Evolutionary conservation across 1,139 yeast genomes (phyloP), one percentile per base, ranked within the genome.

Genomic region (Pichia sp.): DNA sequence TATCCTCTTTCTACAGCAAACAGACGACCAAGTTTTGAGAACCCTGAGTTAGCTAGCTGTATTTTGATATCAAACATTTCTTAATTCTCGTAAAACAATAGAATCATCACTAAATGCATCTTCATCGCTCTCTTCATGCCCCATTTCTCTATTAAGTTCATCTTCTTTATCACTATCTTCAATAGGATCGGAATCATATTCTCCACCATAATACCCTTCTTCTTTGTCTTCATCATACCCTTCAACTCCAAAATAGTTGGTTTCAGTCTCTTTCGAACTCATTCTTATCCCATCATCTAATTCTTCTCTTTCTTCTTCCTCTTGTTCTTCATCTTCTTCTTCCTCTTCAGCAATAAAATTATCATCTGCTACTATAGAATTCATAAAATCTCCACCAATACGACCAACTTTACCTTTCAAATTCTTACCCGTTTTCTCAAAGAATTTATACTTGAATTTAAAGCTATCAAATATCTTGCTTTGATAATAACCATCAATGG

Each of bases 401-500:
- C 63, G 44, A 19, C 40, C 34, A 4, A 42, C 37, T 7, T 17
- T 36, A 4, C 43, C 44, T 4, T 34, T 22, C 6, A 10, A 14
- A 1, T n/a, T 31, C 8, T 33, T 25, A 4, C 40, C 35, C 8
- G 34, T 28, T 5, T 19, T 31, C 14, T 38, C 21, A 30, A 32
- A 44, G 7, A 38, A 20, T 34, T 39, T 38, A 7, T 34, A 32
- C 17, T 47, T 39, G n/a, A 48, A 36, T 32, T 45, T 52, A 33
- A 39, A 43, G 12, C 61, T 55, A 23, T 53, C 50, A 26, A 57
- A 32, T 7, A 59, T 55, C 14, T 26, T 25, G 7, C 53, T 36
- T 35, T 53, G 54, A 41, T 54, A 60, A 40, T 48, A 60, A 1
- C 63, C 63, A 43, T 59, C 63, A 28, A 53, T 36, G 4, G 50